Evolutionary conservation across 441 rosid genomes (phyloP), one percentile per base, ranked within the genome.

Genomic region (Syzygium malaccense): DNA sequence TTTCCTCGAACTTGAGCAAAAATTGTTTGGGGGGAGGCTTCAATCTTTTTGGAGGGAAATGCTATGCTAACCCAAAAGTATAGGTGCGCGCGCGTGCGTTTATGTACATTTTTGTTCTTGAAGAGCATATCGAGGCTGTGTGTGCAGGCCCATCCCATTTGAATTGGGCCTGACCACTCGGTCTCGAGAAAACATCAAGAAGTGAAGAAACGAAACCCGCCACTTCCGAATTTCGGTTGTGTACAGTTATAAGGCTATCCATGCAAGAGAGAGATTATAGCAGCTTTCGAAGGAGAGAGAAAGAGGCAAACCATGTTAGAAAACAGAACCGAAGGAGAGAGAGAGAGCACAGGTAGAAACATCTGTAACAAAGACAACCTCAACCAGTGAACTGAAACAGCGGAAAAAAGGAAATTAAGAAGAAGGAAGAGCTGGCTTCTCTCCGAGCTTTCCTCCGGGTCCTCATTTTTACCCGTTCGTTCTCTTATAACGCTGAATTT

Each of bases 31-130:
- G 55, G 88, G 88, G 86, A 78, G 64, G 86, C 86, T 54, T 45
- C 37, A 41, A 79, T 9, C 80, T 78, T 87, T 37, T 55, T 87
- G 88, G 88, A 71, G 88, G 88, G 88, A 87, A 87, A 64, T 25
- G 45, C 57, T 48, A 23, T 7, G 48, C 48, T 45, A 45, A 23
- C 28, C 28, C 13, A 4, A 26, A 56, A 56, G 60, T 8, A 56
- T 3, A 23, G 23, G 25, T 8, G 25, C 2, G 48, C 2, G 48
- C 48, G 48, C 48, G 10, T 7, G 48, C 7, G 1, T 7, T 55
- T 55, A 19, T 20, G 3, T 18, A 56, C 19, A 56, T 20, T 56
- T 55, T 56, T 18, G 58, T 56, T 56, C 26, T 56, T 56, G 19
- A 8, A 57, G 28, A 25, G 12, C 62, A 9, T 23, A 20, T 6